These are phyloP conservation scores for Scheffersomyces ergatensis DNA, from an alignment of 805 yeast species.

Conservation along the genomic window DNA sequence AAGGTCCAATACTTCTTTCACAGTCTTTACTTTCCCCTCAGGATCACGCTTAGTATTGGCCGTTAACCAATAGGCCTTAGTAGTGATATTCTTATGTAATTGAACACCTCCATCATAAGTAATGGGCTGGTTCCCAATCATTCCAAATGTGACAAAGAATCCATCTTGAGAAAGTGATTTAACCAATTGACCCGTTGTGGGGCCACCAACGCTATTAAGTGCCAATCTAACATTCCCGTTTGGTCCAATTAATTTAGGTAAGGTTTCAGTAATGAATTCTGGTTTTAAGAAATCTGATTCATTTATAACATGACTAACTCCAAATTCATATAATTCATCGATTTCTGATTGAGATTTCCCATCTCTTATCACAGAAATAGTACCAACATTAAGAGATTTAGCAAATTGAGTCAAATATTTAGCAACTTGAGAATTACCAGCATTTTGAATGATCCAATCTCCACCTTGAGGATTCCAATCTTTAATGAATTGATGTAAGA, in stretches of 20 bases:
- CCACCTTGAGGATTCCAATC: constrained; percentile 9
- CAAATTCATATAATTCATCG: constrained; percentile 18
- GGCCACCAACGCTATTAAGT: constrained; percentile 30
- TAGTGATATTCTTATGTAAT: constrained; percentile 27
- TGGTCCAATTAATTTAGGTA: constrained; percentile 5
- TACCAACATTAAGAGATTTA: constrained; percentile 18
- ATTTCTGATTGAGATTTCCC: constrained; percentile 23
- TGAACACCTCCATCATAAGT: constrained; percentile 20
- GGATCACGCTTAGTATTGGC: constrained; percentile 43
- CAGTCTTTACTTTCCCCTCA: constrained; percentile 52
- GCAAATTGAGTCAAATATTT: constrained; percentile 30
- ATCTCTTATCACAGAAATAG: constrained; percentile 25
- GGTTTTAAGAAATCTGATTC: constrained; percentile 22
- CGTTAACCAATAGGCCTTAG: constrained; percentile 31
- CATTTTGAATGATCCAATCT: constrained; percentile 30
- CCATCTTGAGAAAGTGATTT: constrained; percentile 24
- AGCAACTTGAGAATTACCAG: constrained; percentile 33
- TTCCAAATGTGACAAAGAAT: constrained; percentile 27
- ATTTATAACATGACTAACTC: constrained; percentile 29
- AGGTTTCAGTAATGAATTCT: constrained; percentile 11
- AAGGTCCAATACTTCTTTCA: constrained; percentile 53
- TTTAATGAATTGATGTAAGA: constrained; percentile 63
- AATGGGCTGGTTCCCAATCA: constrained; percentile 12
- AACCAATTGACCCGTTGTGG: constrained; percentile 17
- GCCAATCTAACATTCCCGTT: constrained; percentile 26